A percentile compares a stretch with the other conserved stretches of the same genome.
phyloP scores from a whole-genome alignment of 805 yeast species.

The Sugiyamaella americana region DNA sequence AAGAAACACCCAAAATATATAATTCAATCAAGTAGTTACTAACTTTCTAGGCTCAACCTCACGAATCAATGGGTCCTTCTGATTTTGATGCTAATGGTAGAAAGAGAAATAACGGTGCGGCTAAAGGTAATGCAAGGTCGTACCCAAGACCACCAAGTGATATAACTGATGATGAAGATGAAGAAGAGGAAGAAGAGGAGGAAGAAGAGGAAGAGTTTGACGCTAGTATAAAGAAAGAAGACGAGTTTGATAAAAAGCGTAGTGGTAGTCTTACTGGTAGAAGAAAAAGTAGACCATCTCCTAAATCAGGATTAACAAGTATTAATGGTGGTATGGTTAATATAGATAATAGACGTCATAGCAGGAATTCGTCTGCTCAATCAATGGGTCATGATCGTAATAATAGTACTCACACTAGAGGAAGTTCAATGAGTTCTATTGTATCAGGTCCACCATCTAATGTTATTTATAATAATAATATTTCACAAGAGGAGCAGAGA shows the following conservation, averaged over 20 bases:
- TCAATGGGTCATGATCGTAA: too few species aligned
- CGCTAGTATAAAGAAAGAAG: constrained; percentile 1
- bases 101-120: not conserved
- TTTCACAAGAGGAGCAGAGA: too few species aligned
- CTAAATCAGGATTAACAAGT: not conserved
- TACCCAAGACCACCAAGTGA: not conserved
- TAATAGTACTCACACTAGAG: too few species aligned
- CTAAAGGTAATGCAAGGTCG: not conserved
- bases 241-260: not conserved
- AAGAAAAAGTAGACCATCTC: not conserved
- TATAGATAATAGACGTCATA: too few species aligned
- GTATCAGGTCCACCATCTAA: too few species aligned
- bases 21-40: not conserved
- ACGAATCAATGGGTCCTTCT: constrained; percentile 24
- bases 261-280: not conserved
- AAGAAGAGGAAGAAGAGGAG: constrained; percentile 20
- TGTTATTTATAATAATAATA: too few species aligned
- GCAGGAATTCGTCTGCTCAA: too few species aligned
- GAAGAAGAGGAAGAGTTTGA: constrained; percentile 15
- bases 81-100: constrained; percentile 18
- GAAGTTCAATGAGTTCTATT: too few species aligned
- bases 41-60: constrained; percentile 20
- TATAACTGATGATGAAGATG: constrained; percentile 10
- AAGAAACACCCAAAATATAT: too few species aligned
- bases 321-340: too few species aligned